Base-by-base conservation (phyloP, 768 basidiomycete genomes). In the Boletus patriciae region DNA sequence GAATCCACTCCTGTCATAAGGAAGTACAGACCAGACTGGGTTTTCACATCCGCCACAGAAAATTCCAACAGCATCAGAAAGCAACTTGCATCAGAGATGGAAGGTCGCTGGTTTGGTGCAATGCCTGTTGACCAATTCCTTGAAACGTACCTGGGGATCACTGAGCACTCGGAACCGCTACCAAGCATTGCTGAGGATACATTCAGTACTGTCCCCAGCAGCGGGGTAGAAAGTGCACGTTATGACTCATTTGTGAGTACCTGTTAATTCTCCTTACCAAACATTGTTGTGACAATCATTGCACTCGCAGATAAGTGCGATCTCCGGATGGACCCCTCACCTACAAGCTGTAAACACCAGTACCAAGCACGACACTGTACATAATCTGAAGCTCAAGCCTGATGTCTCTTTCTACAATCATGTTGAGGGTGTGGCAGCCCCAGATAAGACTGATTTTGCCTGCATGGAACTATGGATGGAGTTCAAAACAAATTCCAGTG, bases 381-480 rank as follows among this genome's bases (percentile, higher is more conserved):
- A 60, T 9, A 7, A 46, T 0, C 1, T 59, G 25, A 45, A 37
- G 8, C 47, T 46, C 13, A 60, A 50, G 37, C 11, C 41, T 1
- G 58, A 52, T 23, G 6, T 58, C 9, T 57, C 58, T 0, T 0
- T 57, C 11, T 59, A 49, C 42, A 34, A 56, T 16, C 45, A 5
- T 0, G 27, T 18, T 9, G 34, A 47, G 1, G 33, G 23, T 7
- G 36, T 37, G 36, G 36, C 29, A 31, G 15, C 23, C 15, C 41
- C 57, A 6, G 11, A 19, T 1, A 46, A 19, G 42, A 52, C 55
- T 0, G 29, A 58, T 16, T 60, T 50, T 12, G 29, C 59, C 7
- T 16, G 12, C 2, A 41, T 44, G 37, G 59, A 57, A n/a, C 44
- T 60, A 5, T 60, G 59, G 58, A 37, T 50, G 6, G 54, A 59